Evolutionary conservation across 208 protist genomes (phyloP).

Genomic region (Leishmania major): DNA sequence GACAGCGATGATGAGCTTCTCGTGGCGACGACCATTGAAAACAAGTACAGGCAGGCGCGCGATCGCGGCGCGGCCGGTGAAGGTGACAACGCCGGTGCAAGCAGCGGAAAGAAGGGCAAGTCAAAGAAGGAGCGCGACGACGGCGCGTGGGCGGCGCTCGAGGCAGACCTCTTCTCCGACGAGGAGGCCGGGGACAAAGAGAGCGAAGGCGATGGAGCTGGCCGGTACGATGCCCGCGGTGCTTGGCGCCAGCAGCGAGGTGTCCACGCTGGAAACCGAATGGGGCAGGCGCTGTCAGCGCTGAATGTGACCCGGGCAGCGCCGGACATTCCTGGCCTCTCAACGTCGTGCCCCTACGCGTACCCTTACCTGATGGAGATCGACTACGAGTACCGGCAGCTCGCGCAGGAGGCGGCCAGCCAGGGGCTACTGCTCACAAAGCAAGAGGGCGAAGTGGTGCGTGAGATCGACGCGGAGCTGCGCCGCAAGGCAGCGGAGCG

Average conservation of each 20-base stretch:
- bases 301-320: slow-evolving; percentile 7
- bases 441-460: slow-evolving; percentile 55
- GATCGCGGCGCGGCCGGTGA: neutral
- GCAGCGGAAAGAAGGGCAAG: neutral
- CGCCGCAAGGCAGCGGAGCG: slow-evolving; percentile 24
- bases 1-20: slow-evolving; percentile 11
- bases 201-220: neutral
- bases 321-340: slow-evolving; percentile 17
- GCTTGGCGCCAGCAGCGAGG: slow-evolving; percentile 1
- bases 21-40: slow-evolving; percentile 16
- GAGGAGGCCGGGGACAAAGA: slow-evolving; percentile 23
- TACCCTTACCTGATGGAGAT: slow-evolving; percentile 60
- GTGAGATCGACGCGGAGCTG: slow-evolving; percentile 40
- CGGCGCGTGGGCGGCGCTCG: slow-evolving; percentile 19
- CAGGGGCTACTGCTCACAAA: slow-evolving; percentile 46
- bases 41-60: slow-evolving; percentile 16
- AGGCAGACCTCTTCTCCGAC: slow-evolving; percentile 25
- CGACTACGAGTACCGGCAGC: slow-evolving; percentile 47
- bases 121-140: slow-evolving; percentile 3
- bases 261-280: slow-evolving; percentile 16
- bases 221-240: neutral
- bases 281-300: slow-evolving; percentile 29
- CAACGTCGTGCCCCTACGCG: slow-evolving; percentile 34
- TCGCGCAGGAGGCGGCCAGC: slow-evolving; percentile 38
- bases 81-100: neutral